Conservation (phyloP, 257 asterid species). For the Voacanga thouarsii region DNA sequence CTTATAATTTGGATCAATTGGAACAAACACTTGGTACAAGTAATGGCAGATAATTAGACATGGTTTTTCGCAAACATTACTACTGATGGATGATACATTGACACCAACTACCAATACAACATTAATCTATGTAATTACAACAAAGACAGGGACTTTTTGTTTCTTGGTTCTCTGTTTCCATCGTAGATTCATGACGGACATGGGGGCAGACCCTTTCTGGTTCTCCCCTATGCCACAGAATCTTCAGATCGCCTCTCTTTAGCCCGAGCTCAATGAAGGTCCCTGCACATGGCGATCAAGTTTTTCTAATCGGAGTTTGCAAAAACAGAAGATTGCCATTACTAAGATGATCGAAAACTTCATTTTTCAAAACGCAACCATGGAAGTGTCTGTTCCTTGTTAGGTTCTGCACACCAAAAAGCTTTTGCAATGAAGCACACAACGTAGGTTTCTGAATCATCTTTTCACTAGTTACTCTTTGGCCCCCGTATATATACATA, state of each 20-base stretch:
- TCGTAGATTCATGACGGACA: constrained; percentile 52
- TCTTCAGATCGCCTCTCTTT: constrained; percentile 65
- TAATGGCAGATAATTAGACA: neutral
- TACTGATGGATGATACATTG: neutral
- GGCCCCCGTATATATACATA: too few species aligned
- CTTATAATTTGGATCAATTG: neutral
- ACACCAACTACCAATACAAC: neutral
- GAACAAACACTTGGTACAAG: neutral
- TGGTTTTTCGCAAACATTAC: neutral
- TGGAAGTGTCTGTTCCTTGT: too few species aligned
- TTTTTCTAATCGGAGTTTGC: neutral
- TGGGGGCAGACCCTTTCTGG: constrained; percentile 76
- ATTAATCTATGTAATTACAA: neutral
- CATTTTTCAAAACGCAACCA: too few species aligned
- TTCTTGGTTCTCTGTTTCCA: constrained; percentile 35
- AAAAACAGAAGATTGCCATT: neutral
- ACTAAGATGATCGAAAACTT: too few species aligned
- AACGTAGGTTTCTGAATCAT: too few species aligned
- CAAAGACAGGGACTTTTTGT: neutral
- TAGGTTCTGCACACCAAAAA: too few species aligned
- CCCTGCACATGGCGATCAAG: constrained; percentile 36
- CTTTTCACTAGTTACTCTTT: too few species aligned
- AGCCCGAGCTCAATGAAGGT: constrained; percentile 59
- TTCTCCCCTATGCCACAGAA: constrained; percentile 72
- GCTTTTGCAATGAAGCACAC: too few species aligned